A percentile compares a stretch with the other conserved stretches of the same genome.
These are phyloP conservation scores for Mycothermus thermophilus DNA, from an alignment of 495 filamentous ascomycete genomes.

Conservation along the genomic window DNA sequence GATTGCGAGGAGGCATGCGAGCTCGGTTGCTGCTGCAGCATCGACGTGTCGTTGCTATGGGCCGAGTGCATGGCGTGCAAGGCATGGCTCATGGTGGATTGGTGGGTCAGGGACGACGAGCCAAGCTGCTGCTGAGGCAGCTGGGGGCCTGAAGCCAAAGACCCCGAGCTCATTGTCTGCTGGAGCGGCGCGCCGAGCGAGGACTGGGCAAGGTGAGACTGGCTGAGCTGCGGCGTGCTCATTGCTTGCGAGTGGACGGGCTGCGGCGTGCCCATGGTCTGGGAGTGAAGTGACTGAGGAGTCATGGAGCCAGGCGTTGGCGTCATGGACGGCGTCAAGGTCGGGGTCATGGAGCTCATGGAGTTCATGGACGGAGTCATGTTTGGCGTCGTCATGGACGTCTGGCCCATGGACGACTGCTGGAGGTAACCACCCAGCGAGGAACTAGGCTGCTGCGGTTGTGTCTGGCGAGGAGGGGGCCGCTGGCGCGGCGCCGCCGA, in stretches of 20 bases:
- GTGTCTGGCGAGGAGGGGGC: constrained; percentile 23
- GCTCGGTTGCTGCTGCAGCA: constrained; percentile 17
- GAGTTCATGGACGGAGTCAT: constrained; percentile 17
- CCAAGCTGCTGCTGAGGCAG: too few species aligned
- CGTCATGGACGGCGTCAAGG: constrained; percentile 10
- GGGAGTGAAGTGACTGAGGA: too few species aligned
- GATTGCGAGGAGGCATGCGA: constrained; percentile 16
- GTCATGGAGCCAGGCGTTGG: too few species aligned
- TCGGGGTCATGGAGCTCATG: constrained; percentile 6
- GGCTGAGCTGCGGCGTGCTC: too few species aligned
- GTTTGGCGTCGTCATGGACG: constrained; percentile 9
- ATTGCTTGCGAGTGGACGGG: too few species aligned
- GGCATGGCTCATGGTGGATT: constrained; percentile 10
- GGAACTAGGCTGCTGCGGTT: constrained; percentile 13
- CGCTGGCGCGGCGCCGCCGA: constrained; percentile 13
- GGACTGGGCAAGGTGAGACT: too few species aligned
- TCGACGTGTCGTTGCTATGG: constrained; percentile 20
- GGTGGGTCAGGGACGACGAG: constrained; percentile 6
- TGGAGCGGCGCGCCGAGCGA: too few species aligned
- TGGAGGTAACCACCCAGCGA: constrained; percentile 20
- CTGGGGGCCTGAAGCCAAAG: too few species aligned
- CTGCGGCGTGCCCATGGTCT: too few species aligned
- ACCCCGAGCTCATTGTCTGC: too few species aligned
- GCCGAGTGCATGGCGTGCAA: constrained; percentile 9
- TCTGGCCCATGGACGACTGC: constrained; percentile 16